These are phyloP conservation scores for Ophiocytium majus DNA, from an alignment of 352 stramenopile species.

Conservation along the genomic window DNA sequence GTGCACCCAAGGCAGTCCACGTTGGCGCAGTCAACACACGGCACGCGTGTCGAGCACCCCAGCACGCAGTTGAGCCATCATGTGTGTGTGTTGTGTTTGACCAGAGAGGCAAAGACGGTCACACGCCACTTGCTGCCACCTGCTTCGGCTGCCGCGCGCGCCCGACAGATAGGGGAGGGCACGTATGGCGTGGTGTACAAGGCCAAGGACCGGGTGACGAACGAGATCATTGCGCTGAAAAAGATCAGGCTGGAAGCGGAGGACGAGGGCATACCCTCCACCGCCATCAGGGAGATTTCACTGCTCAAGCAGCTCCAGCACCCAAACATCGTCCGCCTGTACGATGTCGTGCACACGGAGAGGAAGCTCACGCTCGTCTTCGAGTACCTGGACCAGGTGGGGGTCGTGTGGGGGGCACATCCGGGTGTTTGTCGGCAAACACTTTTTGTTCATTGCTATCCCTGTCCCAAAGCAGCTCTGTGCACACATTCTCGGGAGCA, in stretches of 20 bases:
- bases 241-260: constrained; percentile 99
- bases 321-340: constrained; percentile 88
- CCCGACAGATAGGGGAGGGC: constrained; percentile 79
- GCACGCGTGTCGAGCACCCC: too few species aligned
- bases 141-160: background rate
- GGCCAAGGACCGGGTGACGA: constrained; percentile 65
- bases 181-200: constrained; percentile 99
- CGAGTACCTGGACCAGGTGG: constrained; percentile 91
- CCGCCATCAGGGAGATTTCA: constrained; percentile 95
- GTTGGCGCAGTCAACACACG: too few species aligned
- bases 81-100: too few species aligned
- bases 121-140: background rate
- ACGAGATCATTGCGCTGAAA: constrained; percentile 99
- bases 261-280: constrained; percentile 95
- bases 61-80: too few species aligned
- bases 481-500: too few species aligned
- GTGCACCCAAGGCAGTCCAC: too few species aligned
- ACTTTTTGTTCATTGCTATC: too few species aligned
- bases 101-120: too few species aligned
- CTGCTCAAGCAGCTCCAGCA: constrained; percentile 84
- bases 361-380: constrained; percentile 98
- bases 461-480: too few species aligned
- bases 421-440: too few species aligned
- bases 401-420: too few species aligned
- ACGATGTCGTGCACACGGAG: constrained; percentile 99